These are phyloP conservation scores for Chrysanthemum lavandulifolium DNA, from an alignment of 129 eudicot genomes.

Conservation along the genomic window DNA sequence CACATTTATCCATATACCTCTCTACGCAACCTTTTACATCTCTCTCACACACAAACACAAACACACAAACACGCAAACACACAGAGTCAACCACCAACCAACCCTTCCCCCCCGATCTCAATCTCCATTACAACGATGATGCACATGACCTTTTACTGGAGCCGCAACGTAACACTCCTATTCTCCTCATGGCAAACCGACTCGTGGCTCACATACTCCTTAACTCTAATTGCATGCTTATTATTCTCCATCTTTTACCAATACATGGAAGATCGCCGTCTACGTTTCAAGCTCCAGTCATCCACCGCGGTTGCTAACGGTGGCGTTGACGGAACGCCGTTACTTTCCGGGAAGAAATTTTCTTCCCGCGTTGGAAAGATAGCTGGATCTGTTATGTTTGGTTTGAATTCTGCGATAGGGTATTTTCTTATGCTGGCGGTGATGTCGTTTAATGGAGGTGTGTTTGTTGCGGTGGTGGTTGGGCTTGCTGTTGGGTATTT, in stretches of 20 bases:
- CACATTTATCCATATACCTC: background rate
- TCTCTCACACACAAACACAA: background rate
- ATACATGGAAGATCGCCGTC: constrained; percentile 78
- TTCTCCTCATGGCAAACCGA: constrained; percentile 79
- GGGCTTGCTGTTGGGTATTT: constrained; percentile 45
- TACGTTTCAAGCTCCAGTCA: constrained; percentile 44
- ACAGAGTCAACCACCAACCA: constrained; percentile 16
- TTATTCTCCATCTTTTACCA: constrained; percentile 69
- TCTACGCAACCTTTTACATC: background rate
- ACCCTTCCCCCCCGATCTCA: constrained; percentile 2
- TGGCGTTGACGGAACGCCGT: background rate
- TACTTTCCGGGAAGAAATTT: background rate
- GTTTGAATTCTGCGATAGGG: constrained; percentile 63
- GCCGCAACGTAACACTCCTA: constrained; percentile 51
- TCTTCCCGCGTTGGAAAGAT: constrained; percentile 7
- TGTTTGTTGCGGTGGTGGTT: constrained; percentile 43
- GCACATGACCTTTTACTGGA: constrained; percentile 99
- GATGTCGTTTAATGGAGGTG: constrained; percentile 39
- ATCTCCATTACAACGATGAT: constrained; percentile 42
- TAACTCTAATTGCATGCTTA: constrained; percentile 49
- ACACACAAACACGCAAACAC: background rate
- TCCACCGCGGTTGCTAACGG: background rate
- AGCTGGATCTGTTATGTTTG: constrained; percentile 57
- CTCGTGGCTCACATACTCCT: constrained; percentile 39
- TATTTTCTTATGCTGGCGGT: constrained; percentile 43